Evolutionary conservation across 2,329 filamentous ascomycete genomes (phyloP).

Genomic region (Alternaria arborescens): DNA sequence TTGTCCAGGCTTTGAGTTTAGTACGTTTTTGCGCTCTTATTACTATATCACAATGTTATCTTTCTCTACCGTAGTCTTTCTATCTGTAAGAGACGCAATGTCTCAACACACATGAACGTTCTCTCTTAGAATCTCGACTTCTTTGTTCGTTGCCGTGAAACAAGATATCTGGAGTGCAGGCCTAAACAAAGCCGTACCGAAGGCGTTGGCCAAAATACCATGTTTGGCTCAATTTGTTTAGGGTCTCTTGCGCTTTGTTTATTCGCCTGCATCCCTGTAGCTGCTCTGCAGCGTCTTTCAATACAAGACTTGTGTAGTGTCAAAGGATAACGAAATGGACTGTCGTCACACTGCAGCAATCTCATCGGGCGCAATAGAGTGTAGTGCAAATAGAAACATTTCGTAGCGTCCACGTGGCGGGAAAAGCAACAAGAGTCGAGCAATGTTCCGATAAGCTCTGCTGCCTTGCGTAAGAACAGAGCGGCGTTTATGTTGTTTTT

Average conservation of each 20-base stretch:
- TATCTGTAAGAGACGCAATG: not conserved
- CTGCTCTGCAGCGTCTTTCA: not conserved
- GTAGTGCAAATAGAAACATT: not conserved
- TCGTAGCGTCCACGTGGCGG: not conserved
- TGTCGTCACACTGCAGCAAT: not conserved
- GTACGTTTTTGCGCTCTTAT: not conserved
- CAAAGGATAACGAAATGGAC: not conserved
- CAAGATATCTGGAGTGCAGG: not conserved
- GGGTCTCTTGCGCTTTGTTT: not conserved
- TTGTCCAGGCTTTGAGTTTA: not conserved
- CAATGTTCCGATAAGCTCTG: not conserved
- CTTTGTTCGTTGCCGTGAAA: not conserved
- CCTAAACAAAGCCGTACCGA: not conserved
- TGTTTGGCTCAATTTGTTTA: not conserved
- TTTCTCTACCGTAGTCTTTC: not conserved
- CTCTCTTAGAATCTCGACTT: not conserved
- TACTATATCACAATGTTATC: not conserved
- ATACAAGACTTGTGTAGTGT: not conserved
- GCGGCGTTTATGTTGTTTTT: not conserved
- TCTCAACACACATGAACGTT: not conserved
- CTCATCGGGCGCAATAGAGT: not conserved
- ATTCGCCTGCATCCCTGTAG: not conserved
- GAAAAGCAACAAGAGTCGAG: not conserved
- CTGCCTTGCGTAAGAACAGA: not conserved
- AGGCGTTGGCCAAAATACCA: not conserved